A percentile compares a stretch with the other conserved stretches of the same genome.
Conservation (phyloP, 441 rosid genomes). For the Syzygium malaccense region DNA sequence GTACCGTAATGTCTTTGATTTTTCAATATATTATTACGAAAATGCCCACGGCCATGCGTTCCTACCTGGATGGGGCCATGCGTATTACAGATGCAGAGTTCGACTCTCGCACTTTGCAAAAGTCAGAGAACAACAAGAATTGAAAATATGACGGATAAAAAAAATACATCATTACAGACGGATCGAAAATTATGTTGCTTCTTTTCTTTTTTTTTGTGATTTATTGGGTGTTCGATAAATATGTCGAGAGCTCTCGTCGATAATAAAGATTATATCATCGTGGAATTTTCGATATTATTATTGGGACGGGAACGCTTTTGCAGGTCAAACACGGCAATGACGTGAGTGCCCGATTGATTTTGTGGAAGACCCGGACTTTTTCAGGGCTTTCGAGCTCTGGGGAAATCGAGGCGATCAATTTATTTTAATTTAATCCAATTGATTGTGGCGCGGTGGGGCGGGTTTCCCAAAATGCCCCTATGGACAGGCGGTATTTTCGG, state of each 20-base stretch:
- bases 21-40: too few relatives aligned
- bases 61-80: rapidly evolving
- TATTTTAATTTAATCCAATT: not conserved
- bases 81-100: rapidly evolving
- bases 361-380: slow-evolving; percentile 6
- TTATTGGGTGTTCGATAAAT: too few relatives aligned
- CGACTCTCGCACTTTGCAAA: too few relatives aligned
- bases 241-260: too few relatives aligned
- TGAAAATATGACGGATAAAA: too few relatives aligned
- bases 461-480: not conserved
- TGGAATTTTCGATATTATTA: not conserved
- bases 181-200: too few relatives aligned
- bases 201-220: too few relatives aligned
- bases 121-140: rapidly evolving
- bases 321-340: slow-evolving; percentile 59
- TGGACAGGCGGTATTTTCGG: not conserved
- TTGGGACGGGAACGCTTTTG: not conserved
- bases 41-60: too few relatives aligned
- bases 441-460: too few relatives aligned
- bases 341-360: slow-evolving; percentile 10
- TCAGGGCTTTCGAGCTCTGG: not conserved
- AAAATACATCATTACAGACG: too few relatives aligned
- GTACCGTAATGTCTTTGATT: not conserved
- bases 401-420: not conserved
- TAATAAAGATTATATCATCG: too few relatives aligned